Evolutionary conservation across 352 stramenopile genomes (phyloP).

Genomic region (Ophiocytium majus): DNA sequence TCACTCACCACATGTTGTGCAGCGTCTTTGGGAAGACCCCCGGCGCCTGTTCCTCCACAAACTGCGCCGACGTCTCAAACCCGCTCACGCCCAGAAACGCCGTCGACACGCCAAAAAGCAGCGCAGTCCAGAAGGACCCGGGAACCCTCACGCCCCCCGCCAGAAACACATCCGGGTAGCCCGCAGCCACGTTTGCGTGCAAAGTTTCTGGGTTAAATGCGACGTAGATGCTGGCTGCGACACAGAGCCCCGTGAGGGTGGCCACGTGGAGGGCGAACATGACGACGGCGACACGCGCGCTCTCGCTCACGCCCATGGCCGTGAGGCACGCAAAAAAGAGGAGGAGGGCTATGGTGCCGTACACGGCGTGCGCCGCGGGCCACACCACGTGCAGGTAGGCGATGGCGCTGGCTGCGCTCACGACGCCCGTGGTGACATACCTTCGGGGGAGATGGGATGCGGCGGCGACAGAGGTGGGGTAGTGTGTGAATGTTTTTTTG

Average conservation of each 20-base stretch:
- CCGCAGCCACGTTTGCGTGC: slow-evolving; percentile 71
- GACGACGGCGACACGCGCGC: not conserved
- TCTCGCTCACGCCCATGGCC: not conserved
- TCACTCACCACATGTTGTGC: not conserved
- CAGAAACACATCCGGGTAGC: slow-evolving; percentile 80
- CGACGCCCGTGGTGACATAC: not conserved
- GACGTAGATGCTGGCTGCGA: slow-evolving; percentile 73
- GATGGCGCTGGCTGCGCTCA: not conserved
- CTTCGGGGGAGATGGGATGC: too few species aligned
- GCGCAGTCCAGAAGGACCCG: slow-evolving; percentile 54
- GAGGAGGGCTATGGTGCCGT: not conserved
- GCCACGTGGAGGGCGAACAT: not conserved
- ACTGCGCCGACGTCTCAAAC: slow-evolving; percentile 71
- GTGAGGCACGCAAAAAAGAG: not conserved
- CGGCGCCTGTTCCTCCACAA: slow-evolving; percentile 88
- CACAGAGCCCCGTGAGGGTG: slow-evolving; percentile 69
- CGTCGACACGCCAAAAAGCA: slow-evolving; percentile 66
- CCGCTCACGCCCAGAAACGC: slow-evolving; percentile 91
- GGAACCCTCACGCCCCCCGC: slow-evolving; percentile 35
- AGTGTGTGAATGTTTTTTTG: too few species aligned
- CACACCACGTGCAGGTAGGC: not conserved
- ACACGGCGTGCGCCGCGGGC: not conserved
- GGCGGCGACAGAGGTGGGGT: too few species aligned
- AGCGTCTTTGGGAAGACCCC: slow-evolving; percentile 88
- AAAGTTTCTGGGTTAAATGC: slow-evolving; percentile 75